Percentiles rank a stretch among this genome's conserved stretches.
These are phyloP conservation scores for Scedosporium dehoogii DNA, from an alignment of 2,329 filamentous ascomycete species.

Conservation along the genomic window DNA sequence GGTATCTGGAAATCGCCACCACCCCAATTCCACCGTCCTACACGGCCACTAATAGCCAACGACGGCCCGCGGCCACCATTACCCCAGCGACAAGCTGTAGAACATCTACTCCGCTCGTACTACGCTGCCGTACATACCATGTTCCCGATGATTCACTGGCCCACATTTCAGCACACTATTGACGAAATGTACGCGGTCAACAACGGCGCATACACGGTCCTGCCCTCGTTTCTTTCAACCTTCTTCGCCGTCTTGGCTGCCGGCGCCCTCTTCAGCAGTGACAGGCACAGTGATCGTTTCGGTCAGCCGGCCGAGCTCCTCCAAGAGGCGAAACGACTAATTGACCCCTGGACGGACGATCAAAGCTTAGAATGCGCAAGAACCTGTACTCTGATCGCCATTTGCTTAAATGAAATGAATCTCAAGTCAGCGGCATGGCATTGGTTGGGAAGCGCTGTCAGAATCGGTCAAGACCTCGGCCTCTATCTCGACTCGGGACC, in stretches of 20 bases:
- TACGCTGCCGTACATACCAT: slow-evolving; percentile 67
- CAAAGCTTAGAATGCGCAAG: slow-evolving; percentile 68
- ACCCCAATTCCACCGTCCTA: slow-evolving; percentile 46
- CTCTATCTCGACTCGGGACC: slow-evolving; percentile 66
- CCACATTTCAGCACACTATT: slow-evolving; percentile 65
- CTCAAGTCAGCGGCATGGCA: slow-evolving; percentile 76
- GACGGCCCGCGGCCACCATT: slow-evolving; percentile 51
- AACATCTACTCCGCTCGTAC: slow-evolving; percentile 67
- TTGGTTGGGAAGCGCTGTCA: slow-evolving; percentile 72
- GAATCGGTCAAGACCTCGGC: slow-evolving; percentile 74
- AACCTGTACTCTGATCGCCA: slow-evolving; percentile 59
- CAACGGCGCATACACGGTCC: slow-evolving; percentile 34
- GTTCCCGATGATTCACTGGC: slow-evolving; percentile 83
- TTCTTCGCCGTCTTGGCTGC: slow-evolving; percentile 79
- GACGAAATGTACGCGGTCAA: slow-evolving; percentile 66
- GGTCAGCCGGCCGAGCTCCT: slow-evolving; percentile 53
- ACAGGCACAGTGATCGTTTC: slow-evolving; percentile 43
- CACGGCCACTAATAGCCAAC: slow-evolving; percentile 32
- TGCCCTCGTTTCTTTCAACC: slow-evolving; percentile 65
- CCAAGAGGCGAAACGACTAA: slow-evolving; percentile 56
- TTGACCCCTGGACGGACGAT: slow-evolving; percentile 76
- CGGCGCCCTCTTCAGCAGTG: slow-evolving; percentile 62
- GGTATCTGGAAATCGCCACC: slow-evolving; percentile 74
- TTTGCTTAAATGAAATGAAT: slow-evolving; percentile 80
- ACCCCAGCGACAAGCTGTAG: slow-evolving; percentile 59